A percentile compares a stretch with the other conserved stretches of the same genome.
Conservation (phyloP, 805 yeast genomes). For the Teunomyces kruisii region DNA sequence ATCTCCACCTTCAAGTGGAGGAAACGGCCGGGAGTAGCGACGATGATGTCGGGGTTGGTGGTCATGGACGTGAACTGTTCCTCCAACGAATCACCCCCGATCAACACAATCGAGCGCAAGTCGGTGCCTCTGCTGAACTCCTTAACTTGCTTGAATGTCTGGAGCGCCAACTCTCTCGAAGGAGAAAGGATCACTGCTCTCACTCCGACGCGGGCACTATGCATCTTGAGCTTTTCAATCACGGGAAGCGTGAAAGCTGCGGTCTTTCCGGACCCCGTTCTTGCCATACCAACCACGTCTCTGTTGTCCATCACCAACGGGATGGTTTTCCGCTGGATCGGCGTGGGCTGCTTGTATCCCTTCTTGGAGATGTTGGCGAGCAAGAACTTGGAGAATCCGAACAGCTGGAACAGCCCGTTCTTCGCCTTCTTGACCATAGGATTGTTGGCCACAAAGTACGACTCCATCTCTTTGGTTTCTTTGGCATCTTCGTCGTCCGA, state of each 20-base stretch:
- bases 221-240: conserved; percentile 79
- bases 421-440: conserved; percentile 59
- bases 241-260: conserved; percentile 94
- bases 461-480: conserved; percentile 28
- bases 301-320: conserved; percentile 84
- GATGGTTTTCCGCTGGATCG: conserved; percentile 94
- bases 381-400: conserved; percentile 77
- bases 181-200: conserved; percentile 91
- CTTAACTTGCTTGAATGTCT: conserved; percentile 83
- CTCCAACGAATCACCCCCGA: conserved; percentile 98
- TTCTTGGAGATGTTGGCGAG: conserved; percentile 71
- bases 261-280: conserved; percentile 99
- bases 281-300: conserved; percentile 99
- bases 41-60: conserved; percentile 89
- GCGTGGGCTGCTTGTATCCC: conserved; percentile 95
- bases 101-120: conserved; percentile 72
- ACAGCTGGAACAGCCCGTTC: conserved; percentile 82
- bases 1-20: conserved; percentile 94
- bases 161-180: conserved; percentile 93
- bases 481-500: conserved; percentile 41
- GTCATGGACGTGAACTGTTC: conserved; percentile 93
- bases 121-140: conserved; percentile 87
- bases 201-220: conserved; percentile 83
- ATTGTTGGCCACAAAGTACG: conserved; percentile 41
- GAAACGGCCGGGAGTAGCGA: conserved; percentile 98